Evolutionary conservation across 805 yeast genomes (phyloP), one percentile per base, ranked within the genome.

Genomic region (Kodamaea nitidulidarum): DNA sequence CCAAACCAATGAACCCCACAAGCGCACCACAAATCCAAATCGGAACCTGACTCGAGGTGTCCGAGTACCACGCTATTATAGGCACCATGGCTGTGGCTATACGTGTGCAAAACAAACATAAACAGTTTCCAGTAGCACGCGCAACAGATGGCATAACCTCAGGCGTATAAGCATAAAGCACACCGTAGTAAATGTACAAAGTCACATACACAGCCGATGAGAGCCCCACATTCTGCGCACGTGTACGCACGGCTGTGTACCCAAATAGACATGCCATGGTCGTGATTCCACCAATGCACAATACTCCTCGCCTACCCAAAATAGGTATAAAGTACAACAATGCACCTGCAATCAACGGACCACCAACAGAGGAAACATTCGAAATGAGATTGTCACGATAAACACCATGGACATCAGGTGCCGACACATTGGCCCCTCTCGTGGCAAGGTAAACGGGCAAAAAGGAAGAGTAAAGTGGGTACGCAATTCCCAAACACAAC

Each of bases 391-490:
- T 66, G 53, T 75, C 75, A 49, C 78, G 64, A 52, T 75, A 75
- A 9, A 67, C 70, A 17, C 67, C 58, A 37, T 53, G 56, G 3
- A 62, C 54, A 4, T 67, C 51, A 4, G 55, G 44, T 20, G 75
- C 70, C 43, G 64, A 57, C 20, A 73, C 70, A 34, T 63, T 57
- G 33, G 71, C 77, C 30, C 81, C 81, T 31, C 80, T 66, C 6
- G 37, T 46, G 42, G 44, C 39, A 47, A 46, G 16, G 46, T 58
- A 17, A 14, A 67, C 65, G 26, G 80, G 79, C 31, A 78, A 58
- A 56, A 75, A 78, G 27, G 76, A 75, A 49, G 71, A 67, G 57
- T 71, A 78, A 16, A 75, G 58, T 3, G 81, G 76, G 52, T 75
- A 78, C 7, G 80, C 67, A 31, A 76, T 60, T 31, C 84, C 83